phyloP scores from a whole-genome alignment of 73 alveolate genomes.

The Tetrahymena thermophila region DNA sequence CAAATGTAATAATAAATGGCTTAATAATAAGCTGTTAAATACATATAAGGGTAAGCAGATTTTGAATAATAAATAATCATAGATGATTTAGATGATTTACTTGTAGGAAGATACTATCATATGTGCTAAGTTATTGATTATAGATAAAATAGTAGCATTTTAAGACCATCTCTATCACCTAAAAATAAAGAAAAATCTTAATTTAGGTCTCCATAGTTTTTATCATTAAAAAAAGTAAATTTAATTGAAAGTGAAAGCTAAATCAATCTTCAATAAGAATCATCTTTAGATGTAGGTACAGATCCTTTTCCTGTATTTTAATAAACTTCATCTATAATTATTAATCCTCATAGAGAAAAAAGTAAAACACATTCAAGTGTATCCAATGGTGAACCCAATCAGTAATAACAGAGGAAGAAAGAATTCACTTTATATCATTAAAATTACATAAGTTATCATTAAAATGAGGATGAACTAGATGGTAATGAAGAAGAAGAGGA shows the following conservation, averaged over 20 bases:
- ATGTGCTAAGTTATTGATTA: not conserved
- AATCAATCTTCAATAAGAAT: not conserved
- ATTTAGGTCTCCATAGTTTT: not conserved
- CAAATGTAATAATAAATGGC: no score
- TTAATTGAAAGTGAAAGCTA: not conserved
- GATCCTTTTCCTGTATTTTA: not conserved
- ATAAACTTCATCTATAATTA: not conserved
- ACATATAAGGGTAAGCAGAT: not conserved
- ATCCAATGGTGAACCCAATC: not conserved
- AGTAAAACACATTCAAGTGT: not conserved
- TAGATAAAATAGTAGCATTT: not conserved
- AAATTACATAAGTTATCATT: not conserved
- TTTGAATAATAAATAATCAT: not conserved
- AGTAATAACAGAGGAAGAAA: not conserved
- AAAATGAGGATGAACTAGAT: not conserved
- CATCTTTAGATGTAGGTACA: not conserved
- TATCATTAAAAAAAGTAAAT: not conserved
- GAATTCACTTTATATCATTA: not conserved
- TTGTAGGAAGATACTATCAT: not conserved
- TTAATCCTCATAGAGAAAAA: not conserved
- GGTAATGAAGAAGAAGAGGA: not conserved
- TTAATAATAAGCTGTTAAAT: not conserved
- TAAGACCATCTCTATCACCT: not conserved
- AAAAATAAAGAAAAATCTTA: not conserved
- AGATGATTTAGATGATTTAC: not conserved